Evolutionary conservation across 2,329 filamentous ascomycete species (phyloP).

Genomic region (Colletotrichum plurivorum): DNA sequence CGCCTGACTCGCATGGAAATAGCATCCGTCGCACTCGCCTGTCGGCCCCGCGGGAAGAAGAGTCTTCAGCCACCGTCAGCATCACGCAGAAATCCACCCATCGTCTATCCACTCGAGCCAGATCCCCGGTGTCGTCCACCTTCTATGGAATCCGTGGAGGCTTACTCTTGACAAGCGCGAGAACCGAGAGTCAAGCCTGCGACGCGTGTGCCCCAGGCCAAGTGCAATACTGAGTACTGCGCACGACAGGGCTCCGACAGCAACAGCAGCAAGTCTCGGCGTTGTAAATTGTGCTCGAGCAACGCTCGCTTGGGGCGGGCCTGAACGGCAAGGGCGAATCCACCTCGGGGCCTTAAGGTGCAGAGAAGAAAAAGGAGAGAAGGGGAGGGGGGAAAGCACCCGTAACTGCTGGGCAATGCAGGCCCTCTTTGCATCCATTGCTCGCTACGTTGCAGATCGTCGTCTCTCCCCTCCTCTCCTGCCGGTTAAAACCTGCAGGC

Average conservation of each 20-base stretch:
- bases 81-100: slow-evolving; percentile 3
- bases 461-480: slow-evolving; percentile 20
- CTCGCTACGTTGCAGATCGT: slow-evolving; percentile 27
- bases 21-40: background rate
- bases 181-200: too few relatives aligned
- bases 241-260: too few relatives aligned
- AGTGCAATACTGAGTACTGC: too few relatives aligned
- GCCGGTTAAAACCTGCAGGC: slow-evolving; percentile 24
- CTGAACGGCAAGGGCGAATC: slow-evolving; percentile 3
- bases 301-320: slow-evolving; percentile 6
- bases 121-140: slow-evolving; percentile 11
- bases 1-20: slow-evolving; percentile 26
- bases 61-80: background rate
- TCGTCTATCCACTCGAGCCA: slow-evolving; percentile 14
- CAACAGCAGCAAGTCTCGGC: too few relatives aligned
- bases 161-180: background rate
- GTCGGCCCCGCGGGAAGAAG: background rate
- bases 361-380: slow-evolving; percentile 2
- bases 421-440: slow-evolving; percentile 1
- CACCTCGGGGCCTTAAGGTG: slow-evolving; percentile 11
- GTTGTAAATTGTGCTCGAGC: too few relatives aligned
- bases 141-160: too few relatives aligned
- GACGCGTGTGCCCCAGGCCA: too few relatives aligned
- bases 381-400: background rate
- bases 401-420: slow-evolving; percentile 23